Conservation (phyloP, 2,329 filamentous ascomycete genomes). For the Phaeosphaeriaceae sp. region DNA sequence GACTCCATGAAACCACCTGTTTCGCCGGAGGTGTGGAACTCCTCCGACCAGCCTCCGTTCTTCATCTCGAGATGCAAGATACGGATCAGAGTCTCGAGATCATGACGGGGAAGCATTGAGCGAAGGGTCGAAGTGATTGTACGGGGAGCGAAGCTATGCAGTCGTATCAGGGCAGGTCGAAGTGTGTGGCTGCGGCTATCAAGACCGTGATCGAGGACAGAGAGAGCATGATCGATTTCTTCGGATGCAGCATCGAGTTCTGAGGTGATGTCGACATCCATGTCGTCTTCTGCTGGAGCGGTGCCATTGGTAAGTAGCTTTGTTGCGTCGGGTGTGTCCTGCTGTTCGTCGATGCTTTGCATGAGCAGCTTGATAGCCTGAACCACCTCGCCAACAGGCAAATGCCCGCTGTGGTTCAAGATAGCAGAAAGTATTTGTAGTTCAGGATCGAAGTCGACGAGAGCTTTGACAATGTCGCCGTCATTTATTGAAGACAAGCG, state of each 20-base stretch:
- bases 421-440: constrained; percentile 72
- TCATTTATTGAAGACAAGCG: constrained; percentile 60
- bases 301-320: constrained; percentile 49
- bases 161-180: constrained; percentile 72
- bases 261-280: constrained; percentile 47
- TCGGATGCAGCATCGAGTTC: constrained; percentile 52
- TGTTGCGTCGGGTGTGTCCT: constrained; percentile 42
- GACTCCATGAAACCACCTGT: constrained; percentile 43
- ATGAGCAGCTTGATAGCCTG: constrained; percentile 72
- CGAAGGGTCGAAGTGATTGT: constrained; percentile 71
- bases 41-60: constrained; percentile 76
- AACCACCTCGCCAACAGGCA: constrained; percentile 72
- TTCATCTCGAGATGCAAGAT: constrained; percentile 76
- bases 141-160: constrained; percentile 70
- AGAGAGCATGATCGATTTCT: constrained; percentile 73
- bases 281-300: constrained; percentile 29
- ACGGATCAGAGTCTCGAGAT: constrained; percentile 75
- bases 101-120: constrained; percentile 68
- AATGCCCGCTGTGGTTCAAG: constrained; percentile 67
- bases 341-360: constrained; percentile 67
- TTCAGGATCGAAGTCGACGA: constrained; percentile 72
- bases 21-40: constrained; percentile 69
- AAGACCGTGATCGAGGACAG: constrained; percentile 71
- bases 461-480: constrained; percentile 68
- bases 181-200: constrained; percentile 70